Base-by-base conservation (phyloP, 306 rosid species). In the Citrullus mucosospermus region DNA sequence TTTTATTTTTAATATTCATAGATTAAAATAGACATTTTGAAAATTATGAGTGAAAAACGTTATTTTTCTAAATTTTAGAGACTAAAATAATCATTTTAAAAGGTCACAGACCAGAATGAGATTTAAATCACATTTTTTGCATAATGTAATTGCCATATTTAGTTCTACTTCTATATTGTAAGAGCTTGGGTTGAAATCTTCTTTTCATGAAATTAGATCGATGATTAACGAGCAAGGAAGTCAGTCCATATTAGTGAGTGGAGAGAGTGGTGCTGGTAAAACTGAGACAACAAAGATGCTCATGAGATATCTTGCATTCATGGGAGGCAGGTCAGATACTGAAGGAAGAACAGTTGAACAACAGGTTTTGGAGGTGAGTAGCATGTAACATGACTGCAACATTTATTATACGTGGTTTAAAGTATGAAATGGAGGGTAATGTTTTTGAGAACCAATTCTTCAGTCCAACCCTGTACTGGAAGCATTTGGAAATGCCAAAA, bases 261-360 rank as follows among this genome's bases (percentile, higher is more conserved):
- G 97, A 78, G 97, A 92, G 87, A 92, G 97, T 82, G 97, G 97
- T 73, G 97, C 97, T 25, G 97, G 97, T 73, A 92, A 92, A 80
- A 92, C 97, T 3, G 97, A 92, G 81, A 92, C 97, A 84, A 92
- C 97, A 1, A 92, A 92, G 83, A 92, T 92, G 97, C 86, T 92
- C 14, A 92, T 92, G 97, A 87, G 97, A 79, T 92, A 92, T 77
- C 89, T 92, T 43, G 97, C 97, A 13, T 92, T 90, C 86, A 89
- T 90, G 93, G 97, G 97, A 57, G 96, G 96, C 15, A 86, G 97
- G 83, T 84, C 93, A 8, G 79, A 70, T n/a, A 89, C 96, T 22
- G 96, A 92, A 85, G 97, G 96, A 84, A 88, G 96, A 71, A 88
- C 93, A 11, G 97, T 90, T 7, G 96, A 90, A 69, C 97, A 92